These are phyloP conservation scores for Metschnikowia arizonensis DNA, from an alignment of 805 yeast genomes.

Conservation along the genomic window DNA sequence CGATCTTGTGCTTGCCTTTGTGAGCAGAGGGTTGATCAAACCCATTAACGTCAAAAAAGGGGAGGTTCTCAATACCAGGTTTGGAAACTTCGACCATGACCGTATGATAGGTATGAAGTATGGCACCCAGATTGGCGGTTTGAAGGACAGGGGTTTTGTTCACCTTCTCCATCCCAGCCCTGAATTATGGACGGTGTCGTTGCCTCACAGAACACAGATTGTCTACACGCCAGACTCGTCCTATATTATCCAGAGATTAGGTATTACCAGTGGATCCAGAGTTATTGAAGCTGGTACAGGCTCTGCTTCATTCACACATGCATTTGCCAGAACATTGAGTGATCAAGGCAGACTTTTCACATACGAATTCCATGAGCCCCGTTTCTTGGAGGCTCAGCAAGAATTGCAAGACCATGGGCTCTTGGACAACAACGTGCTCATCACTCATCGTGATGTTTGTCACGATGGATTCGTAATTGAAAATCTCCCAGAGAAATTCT, in stretches of 20 bases:
- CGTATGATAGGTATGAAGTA: slow-evolving; percentile 75
- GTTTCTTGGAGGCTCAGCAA: slow-evolving; percentile 70
- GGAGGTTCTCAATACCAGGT: slow-evolving; percentile 72
- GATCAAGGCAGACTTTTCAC: slow-evolving; percentile 64
- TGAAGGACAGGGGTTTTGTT: slow-evolving; percentile 76
- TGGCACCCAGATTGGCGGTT: slow-evolving; percentile 81
- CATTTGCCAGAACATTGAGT: slow-evolving; percentile 77
- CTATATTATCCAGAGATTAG: slow-evolving; percentile 78
- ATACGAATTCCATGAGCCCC: slow-evolving; percentile 85
- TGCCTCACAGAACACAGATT: slow-evolving; percentile 97
- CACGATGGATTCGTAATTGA: slow-evolving; percentile 69
- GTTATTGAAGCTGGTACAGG: slow-evolving; percentile 99
- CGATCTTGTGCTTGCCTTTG: slow-evolving; percentile 81
- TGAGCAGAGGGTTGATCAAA: slow-evolving; percentile 74
- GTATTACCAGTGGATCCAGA: slow-evolving; percentile 65
- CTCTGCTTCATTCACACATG: slow-evolving; percentile 91
- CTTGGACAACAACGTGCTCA: slow-evolving; percentile 44
- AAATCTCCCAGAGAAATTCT: slow-evolving; percentile 25
- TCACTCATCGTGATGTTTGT: slow-evolving; percentile 93
- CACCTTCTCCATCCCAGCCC: slow-evolving; percentile 90
- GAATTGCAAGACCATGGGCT: slow-evolving; percentile 78
- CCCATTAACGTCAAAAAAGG: slow-evolving; percentile 63
- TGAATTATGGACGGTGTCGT: slow-evolving; percentile 91
- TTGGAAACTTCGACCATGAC: slow-evolving; percentile 83
- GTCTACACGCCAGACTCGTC: slow-evolving; percentile 95